Percentiles rank a stretch among this genome's conserved stretches.
These are phyloP conservation scores for Tetracladium setigerum DNA, from an alignment of 495 filamentous ascomycete species.

Conservation along the genomic window DNA sequence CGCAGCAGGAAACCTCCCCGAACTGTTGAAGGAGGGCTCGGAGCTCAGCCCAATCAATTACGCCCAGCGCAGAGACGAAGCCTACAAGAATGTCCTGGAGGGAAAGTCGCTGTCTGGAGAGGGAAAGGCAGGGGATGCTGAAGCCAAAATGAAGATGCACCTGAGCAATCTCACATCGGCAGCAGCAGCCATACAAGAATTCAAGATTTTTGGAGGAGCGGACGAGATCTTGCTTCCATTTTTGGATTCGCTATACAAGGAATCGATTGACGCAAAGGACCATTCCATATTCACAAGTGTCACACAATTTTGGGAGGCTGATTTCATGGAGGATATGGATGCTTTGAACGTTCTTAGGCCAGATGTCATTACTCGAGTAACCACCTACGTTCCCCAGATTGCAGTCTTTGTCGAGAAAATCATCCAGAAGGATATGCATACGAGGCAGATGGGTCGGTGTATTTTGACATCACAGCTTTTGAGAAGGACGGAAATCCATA, in stretches of 20 bases:
- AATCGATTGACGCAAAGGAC: conserved; percentile 66
- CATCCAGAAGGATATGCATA: conserved; percentile 83
- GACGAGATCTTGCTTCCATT: conserved; percentile 76
- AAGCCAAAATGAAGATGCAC: conserved; percentile 92
- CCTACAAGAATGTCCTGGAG: conserved; percentile 56
- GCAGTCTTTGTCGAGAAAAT: conserved; percentile 57
- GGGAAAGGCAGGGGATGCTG: conserved; percentile 54
- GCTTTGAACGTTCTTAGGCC: conserved; percentile 80
- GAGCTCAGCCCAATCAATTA: conserved; percentile 44
- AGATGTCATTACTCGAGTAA: conserved; percentile 77
- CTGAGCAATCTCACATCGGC: conserved; percentile 66
- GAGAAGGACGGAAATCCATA: conserved; percentile 79
- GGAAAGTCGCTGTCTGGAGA: conserved; percentile 56
- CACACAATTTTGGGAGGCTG: conserved; percentile 71
- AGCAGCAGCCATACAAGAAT: conserved; percentile 43
- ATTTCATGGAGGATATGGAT: conserved; percentile 79
- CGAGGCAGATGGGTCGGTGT: conserved; percentile 79
- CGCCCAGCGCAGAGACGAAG: conserved; percentile 43
- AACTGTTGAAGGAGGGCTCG: conserved; percentile 38
- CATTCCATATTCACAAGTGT: conserved; percentile 65
- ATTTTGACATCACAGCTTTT: conserved; percentile 87
- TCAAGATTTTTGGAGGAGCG: conserved; percentile 36
- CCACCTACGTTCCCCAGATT: conserved; percentile 82
- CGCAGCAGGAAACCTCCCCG: conserved; percentile 65
- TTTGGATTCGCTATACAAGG: conserved; percentile 68